phyloP scores from a whole-genome alignment of 805 yeast species.

The Nakazawaea populi region DNA sequence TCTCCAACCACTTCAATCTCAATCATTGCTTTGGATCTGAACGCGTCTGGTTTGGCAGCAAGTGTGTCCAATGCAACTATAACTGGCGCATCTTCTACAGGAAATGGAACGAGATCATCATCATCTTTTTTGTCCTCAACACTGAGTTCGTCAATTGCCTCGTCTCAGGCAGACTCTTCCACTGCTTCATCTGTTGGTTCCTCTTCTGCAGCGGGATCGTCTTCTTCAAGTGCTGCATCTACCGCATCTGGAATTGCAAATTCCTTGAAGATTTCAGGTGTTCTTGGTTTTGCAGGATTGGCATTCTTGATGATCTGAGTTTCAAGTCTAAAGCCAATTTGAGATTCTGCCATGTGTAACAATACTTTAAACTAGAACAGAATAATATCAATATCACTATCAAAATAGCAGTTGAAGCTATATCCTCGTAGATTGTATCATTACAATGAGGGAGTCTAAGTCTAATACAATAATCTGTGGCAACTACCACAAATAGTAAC shows the following conservation, averaged over 20 bases:
- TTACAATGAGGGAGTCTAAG: too few species aligned
- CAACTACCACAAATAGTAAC: too few species aligned
- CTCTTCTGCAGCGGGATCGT: neutral
- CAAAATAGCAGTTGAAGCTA: too few species aligned
- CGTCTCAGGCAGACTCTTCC: neutral
- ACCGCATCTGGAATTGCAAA: slow-evolving; percentile 1
- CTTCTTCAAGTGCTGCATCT: neutral
- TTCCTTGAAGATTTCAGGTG: neutral
- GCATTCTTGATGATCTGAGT: slow-evolving; percentile 1
- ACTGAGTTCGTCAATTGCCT: neutral
- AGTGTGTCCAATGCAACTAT: neutral
- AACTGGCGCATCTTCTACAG: neutral
- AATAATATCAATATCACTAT: too few species aligned
- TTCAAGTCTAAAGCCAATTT: neutral
- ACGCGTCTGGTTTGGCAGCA: neutral
- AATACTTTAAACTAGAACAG: too few species aligned
- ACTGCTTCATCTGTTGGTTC: neutral
- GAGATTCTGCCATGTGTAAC: too few species aligned
- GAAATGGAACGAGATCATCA: neutral
- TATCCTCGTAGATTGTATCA: too few species aligned
- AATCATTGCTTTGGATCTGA: neutral
- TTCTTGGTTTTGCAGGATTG: neutral
- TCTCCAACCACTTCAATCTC: slow-evolving; percentile 2
- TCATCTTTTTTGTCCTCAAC: neutral
- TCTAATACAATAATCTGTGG: too few species aligned